Evolutionary conservation across 1,284 basidiomycete species (phyloP).

Genomic region (Trichosporon inkin): DNA sequence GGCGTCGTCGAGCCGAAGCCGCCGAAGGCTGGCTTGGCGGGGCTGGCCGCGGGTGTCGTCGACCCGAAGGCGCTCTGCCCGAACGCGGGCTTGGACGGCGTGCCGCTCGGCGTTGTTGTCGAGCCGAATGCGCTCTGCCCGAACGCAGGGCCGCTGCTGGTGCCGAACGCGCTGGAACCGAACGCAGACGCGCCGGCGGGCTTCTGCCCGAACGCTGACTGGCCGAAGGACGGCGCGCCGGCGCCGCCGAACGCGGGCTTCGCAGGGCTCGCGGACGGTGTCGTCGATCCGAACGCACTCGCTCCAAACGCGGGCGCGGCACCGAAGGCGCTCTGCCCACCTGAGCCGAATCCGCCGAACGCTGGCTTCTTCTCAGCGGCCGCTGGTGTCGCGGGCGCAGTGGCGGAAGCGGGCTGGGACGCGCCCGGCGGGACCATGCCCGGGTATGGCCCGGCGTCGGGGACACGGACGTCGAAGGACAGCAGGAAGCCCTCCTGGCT

Average conservation of each 20-base stretch:
- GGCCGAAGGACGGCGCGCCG: constrained; percentile 20
- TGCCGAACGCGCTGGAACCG: constrained; percentile 29
- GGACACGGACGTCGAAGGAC: constrained; percentile 53
- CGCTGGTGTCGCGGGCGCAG: background rate
- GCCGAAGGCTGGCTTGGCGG: constrained; percentile 18
- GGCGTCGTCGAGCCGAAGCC: constrained; percentile 14
- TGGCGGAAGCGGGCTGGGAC: constrained; percentile 9
- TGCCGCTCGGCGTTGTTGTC: constrained; percentile 22
- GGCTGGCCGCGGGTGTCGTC: constrained; percentile 21
- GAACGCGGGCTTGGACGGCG: constrained; percentile 19
- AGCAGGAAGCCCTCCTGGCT: constrained; percentile 55
- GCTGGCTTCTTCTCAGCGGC: constrained; percentile 10
- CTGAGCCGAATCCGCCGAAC: constrained; percentile 12
- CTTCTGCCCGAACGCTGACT: constrained; percentile 26
- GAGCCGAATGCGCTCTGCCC: constrained; percentile 16
- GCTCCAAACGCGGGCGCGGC: background rate
- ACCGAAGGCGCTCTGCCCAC: too few species aligned
- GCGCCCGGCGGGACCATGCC: constrained; percentile 42
- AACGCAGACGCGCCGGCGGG: constrained; percentile 16
- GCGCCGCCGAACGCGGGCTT: constrained; percentile 6
- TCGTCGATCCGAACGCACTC: constrained; percentile 1
- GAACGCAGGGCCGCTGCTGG: constrained; percentile 20
- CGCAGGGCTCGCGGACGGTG: constrained; percentile 1
- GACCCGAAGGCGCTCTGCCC: constrained; percentile 15
- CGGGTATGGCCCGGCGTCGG: constrained; percentile 46